phyloP scores from a whole-genome alignment of 305 asterid genomes.

The Euphrasia arctica region DNA sequence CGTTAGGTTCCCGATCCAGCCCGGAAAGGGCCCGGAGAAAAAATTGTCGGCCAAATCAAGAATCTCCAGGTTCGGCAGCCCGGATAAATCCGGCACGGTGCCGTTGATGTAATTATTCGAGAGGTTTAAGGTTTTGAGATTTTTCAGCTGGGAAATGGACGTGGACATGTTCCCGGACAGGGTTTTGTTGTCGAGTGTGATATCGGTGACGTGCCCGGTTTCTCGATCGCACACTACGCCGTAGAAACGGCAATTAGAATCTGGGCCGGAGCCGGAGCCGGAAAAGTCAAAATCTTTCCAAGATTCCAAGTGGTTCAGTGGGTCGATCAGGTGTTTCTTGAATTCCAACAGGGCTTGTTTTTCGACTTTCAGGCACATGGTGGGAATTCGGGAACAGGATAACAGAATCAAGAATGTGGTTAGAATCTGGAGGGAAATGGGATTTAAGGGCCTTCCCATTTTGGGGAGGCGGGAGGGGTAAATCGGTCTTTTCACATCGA shows the following conservation, averaged over 20 bases:
- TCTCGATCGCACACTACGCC: conserved; percentile 71
- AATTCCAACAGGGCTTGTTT: conserved; percentile 64
- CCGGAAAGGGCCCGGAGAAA: conserved; percentile 73
- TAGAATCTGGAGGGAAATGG: conserved; percentile 41
- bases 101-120: conserved; percentile 72
- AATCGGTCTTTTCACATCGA: conserved; percentile 32
- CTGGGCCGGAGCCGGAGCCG: conserved; percentile 20
- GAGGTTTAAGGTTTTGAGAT: conserved; percentile 68
- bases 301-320: conserved; percentile 58
- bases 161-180: conserved; percentile 79
- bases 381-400: conserved; percentile 29
- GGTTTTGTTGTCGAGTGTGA: conserved; percentile 59
- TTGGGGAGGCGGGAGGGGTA: conserved; percentile 32
- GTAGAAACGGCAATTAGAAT: conserved; percentile 64
- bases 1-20: conserved; percentile 69
- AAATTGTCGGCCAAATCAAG: conserved; percentile 71
- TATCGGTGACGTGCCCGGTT: conserved; percentile 56
- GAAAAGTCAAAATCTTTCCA: conserved; percentile 44
- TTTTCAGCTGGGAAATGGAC: conserved; percentile 47
- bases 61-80: conserved; percentile 45
- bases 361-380: conserved; percentile 38
- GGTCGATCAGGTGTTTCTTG: conserved; percentile 67
- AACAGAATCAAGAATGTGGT: conserved; percentile 40
- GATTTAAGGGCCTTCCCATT: conserved; percentile 43
- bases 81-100: conserved; percentile 65